These are phyloP conservation scores for Neocucurbitaria cava DNA, from an alignment of 2,329 filamentous ascomycete genomes.

Conservation along the genomic window DNA sequence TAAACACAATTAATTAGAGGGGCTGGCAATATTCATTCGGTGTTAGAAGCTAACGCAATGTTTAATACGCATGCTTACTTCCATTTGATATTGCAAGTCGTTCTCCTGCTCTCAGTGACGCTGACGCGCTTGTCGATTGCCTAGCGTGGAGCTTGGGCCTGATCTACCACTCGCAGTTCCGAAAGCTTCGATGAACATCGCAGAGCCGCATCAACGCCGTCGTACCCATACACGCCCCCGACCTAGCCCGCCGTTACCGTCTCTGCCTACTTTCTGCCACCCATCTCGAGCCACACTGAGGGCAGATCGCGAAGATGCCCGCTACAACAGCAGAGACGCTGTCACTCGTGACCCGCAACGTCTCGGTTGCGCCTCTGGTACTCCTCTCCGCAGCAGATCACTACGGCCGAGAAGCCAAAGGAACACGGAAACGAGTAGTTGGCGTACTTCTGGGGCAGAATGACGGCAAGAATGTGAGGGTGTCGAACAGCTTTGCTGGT, in stretches of 20 bases:
- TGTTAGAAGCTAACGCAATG: background rate
- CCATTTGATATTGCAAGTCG: background rate
- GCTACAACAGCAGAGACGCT: constrained; percentile 96
- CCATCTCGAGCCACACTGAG: constrained; percentile 9
- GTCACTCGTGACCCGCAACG: constrained; percentile 90
- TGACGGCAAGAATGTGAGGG: constrained; percentile 92
- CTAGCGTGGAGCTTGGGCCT: constrained; percentile 31
- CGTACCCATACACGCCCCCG: constrained; percentile 23
- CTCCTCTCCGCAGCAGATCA: constrained; percentile 98
- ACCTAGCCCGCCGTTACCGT: constrained; percentile 19
- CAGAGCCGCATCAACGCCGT: constrained; percentile 46
- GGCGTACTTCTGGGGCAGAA: constrained; percentile 95
- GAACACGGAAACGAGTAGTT: constrained; percentile 86
- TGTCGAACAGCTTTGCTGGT: constrained; percentile 99
- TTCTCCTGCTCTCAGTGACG: constrained; percentile 15
- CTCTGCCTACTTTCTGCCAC: constrained; percentile 2
- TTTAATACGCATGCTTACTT: background rate
- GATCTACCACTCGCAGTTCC: constrained; percentile 24
- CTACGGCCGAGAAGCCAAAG: constrained; percentile 92
- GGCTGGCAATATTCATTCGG: background rate
- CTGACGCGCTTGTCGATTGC: constrained; percentile 21
- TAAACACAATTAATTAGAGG: constrained; percentile 1
- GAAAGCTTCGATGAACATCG: constrained; percentile 41
- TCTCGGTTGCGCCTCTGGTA: constrained; percentile 96
- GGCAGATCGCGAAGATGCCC: constrained; percentile 69